Conservation (phyloP, 768 basidiomycete genomes). For the Mycena pura region DNA sequence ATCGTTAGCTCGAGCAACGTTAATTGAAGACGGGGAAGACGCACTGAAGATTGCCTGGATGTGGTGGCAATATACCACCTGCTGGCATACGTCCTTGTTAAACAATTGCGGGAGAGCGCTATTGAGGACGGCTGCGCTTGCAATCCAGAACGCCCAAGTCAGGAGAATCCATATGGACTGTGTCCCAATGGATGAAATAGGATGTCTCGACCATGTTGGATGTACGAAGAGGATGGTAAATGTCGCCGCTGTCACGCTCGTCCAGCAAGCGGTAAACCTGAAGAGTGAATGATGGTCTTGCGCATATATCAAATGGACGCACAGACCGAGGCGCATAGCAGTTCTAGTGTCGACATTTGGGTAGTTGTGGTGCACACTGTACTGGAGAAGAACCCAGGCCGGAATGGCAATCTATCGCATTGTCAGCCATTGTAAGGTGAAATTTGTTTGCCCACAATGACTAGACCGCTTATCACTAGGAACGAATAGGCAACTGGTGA, state of each 20-base stretch:
- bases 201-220: conserved; percentile 59
- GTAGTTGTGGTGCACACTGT: conserved; percentile 56
- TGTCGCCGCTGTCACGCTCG: conserved; percentile 55
- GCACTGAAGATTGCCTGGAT: conserved; percentile 61
- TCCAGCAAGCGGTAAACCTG: conserved; percentile 70
- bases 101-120: conserved; percentile 54
- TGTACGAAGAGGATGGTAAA: conserved; percentile 68
- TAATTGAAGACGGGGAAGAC: conserved; percentile 19
- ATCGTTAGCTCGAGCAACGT: background rate
- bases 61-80: conserved; percentile 61
- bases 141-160: conserved; percentile 68
- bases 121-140: conserved; percentile 60
- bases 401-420: conserved; percentile 53
- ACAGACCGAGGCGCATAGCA: conserved; percentile 58
- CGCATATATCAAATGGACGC: conserved; percentile 26
- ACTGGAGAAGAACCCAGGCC: conserved; percentile 67
- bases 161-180: conserved; percentile 65
- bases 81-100: conserved; percentile 46
- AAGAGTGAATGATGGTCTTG: background rate
- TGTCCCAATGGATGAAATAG: conserved; percentile 61
- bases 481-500: conserved; percentile 56
- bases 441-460: conserved; percentile 43
- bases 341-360: conserved; percentile 52
- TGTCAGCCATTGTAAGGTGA: background rate
- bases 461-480: conserved; percentile 54